phyloP scores from a whole-genome alignment of 495 filamentous ascomycete species.

The Staphylotrichum longicolle region DNA sequence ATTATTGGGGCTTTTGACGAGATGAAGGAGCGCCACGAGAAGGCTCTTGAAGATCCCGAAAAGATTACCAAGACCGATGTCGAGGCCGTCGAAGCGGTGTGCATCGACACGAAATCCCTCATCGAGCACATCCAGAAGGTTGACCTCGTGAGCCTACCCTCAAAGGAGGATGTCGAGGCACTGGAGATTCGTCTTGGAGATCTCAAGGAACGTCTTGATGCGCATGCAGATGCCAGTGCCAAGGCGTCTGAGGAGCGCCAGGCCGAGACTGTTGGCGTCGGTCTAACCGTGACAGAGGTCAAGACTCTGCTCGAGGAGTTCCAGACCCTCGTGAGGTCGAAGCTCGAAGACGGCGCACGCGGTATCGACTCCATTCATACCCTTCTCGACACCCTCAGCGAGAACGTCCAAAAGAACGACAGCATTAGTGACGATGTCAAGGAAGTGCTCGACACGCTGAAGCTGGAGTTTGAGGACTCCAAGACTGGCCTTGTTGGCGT shows the following conservation, averaged over 20 bases:
- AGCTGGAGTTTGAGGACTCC: conserved; percentile 75
- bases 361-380: conserved; percentile 53
- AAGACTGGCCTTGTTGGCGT: conserved; percentile 64
- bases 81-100: conserved; percentile 71
- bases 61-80: conserved; percentile 75
- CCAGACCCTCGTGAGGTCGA: conserved; percentile 45
- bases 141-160: conserved; percentile 62
- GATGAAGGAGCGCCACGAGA: conserved; percentile 63
- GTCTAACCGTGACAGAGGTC: conserved; percentile 51
- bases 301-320: conserved; percentile 53
- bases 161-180: conserved; percentile 57
- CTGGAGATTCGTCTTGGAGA: conserved; percentile 61
- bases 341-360: conserved; percentile 51
- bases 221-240: conserved; percentile 67
- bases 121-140: conserved; percentile 68
- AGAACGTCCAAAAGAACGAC: conserved; percentile 57
- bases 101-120: conserved; percentile 73
- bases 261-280: conserved; percentile 50
- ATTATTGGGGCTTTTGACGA: conserved; percentile 72
- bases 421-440: conserved; percentile 62
- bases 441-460: conserved; percentile 75
- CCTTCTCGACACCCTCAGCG: conserved; percentile 60
- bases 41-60: conserved; percentile 61
- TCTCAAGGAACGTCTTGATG: conserved; percentile 65
- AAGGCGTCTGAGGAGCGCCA: conserved; percentile 76